phyloP scores from a whole-genome alignment of 2,329 filamentous ascomycete species.

The Ciborinia camelliae region DNA sequence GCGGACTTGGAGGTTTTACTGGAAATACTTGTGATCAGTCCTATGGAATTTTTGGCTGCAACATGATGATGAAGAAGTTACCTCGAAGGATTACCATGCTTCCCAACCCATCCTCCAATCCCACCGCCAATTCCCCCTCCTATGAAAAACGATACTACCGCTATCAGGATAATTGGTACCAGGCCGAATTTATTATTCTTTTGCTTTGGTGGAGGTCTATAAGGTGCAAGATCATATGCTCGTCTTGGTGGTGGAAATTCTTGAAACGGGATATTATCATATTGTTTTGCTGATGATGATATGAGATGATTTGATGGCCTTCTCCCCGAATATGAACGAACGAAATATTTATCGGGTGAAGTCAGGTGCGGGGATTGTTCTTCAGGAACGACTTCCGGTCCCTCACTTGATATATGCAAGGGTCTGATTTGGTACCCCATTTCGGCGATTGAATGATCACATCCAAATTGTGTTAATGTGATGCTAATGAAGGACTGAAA shows the following conservation, averaged over 20 bases:
- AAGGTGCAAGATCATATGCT: slow-evolving; percentile 12
- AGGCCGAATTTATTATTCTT: slow-evolving; percentile 17
- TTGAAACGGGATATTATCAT: background rate
- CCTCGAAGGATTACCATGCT: slow-evolving; percentile 4
- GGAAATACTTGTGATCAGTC: background rate
- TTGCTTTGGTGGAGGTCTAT: background rate
- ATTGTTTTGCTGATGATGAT: background rate
- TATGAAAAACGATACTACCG: slow-evolving; percentile 22
- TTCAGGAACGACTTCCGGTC: slow-evolving; percentile 12
- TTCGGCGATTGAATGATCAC: background rate
- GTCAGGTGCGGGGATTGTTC: slow-evolving; percentile 15
- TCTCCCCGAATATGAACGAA: slow-evolving; percentile 14
- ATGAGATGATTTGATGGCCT: slow-evolving; percentile 2
- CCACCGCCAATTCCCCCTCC: slow-evolving; percentile 26
- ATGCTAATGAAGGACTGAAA: slow-evolving; percentile 11
- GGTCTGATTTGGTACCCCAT: slow-evolving; percentile 10
- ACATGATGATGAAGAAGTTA: background rate
- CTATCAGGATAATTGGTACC: slow-evolving; percentile 19
- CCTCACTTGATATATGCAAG: slow-evolving; percentile 18
- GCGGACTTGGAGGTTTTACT: background rate
- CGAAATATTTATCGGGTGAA: slow-evolving; percentile 20
- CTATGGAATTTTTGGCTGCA: background rate
- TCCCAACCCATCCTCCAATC: slow-evolving; percentile 18
- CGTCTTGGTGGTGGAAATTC: slow-evolving; percentile 11
- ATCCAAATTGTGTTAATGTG: slow-evolving; percentile 4